Evolutionary conservation across 2,329 filamentous ascomycete genomes (phyloP).

Genomic region (Monosporascus sp.): DNA sequence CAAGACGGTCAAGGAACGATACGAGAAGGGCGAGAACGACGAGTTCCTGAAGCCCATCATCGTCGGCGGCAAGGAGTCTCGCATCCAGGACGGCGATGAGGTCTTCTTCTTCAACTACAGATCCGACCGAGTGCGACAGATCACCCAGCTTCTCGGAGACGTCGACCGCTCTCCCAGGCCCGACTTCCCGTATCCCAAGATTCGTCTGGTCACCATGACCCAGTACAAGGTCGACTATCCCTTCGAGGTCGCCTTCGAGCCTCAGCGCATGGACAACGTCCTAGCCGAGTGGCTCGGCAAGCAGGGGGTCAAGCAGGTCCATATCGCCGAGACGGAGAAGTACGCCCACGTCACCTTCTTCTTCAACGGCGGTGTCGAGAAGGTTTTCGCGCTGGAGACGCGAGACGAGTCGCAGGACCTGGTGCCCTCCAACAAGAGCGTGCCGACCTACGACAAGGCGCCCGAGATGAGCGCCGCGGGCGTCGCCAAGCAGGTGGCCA

Average conservation of each 20-base stretch:
- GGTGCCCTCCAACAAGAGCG: slow-evolving; percentile 82
- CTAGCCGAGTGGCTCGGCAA: slow-evolving; percentile 93
- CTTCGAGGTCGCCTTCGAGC: slow-evolving; percentile 87
- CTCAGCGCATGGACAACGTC: slow-evolving; percentile 96
- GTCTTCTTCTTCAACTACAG: slow-evolving; percentile 99
- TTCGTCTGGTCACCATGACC: slow-evolving; percentile 94
- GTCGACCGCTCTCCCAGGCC: slow-evolving; percentile 86
- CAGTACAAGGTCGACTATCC: slow-evolving; percentile 95
- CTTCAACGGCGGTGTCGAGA: slow-evolving; percentile 98
- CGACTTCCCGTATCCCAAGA: slow-evolving; percentile 90
- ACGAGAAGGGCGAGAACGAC: slow-evolving; percentile 83
- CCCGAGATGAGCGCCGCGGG: slow-evolving; percentile 93
- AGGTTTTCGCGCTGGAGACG: slow-evolving; percentile 86
- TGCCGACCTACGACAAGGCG: slow-evolving; percentile 89
- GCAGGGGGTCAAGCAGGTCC: slow-evolving; percentile 85
- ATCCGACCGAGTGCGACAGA: slow-evolving; percentile 92
- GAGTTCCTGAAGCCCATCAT: slow-evolving; percentile 99
- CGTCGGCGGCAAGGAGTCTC: slow-evolving; percentile 76
- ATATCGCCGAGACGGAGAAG: slow-evolving; percentile 98
- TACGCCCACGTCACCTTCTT: slow-evolving; percentile 99
- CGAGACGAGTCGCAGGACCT: slow-evolving; percentile 75
- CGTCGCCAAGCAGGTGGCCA: slow-evolving; percentile 83
- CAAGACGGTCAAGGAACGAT: slow-evolving; percentile 79
- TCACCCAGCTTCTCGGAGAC: slow-evolving; percentile 88
- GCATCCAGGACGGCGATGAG: slow-evolving; percentile 86